Conservation (phyloP, 2,329 filamentous ascomycete species). For the Fragosphaeria purpurea region DNA sequence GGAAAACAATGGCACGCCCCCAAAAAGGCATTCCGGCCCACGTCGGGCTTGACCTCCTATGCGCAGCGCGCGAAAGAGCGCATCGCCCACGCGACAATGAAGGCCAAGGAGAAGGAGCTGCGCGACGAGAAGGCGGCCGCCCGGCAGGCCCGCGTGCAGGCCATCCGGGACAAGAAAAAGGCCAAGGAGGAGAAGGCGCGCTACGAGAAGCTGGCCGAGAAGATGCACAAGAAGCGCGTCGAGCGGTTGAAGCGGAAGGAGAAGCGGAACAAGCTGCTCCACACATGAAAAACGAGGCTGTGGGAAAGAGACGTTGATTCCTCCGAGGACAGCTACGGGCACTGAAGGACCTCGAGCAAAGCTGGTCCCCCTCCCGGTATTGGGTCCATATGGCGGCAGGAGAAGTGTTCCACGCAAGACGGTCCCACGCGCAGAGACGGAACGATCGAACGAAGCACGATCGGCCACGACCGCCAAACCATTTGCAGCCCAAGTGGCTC, state of each 20-base stretch:
- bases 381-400: no score
- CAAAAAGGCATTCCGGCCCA: conserved; percentile 79
- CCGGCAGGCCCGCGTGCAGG: conserved; percentile 59
- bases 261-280: conserved; percentile 83
- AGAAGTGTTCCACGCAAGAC: no score
- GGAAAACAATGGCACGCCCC: conserved; percentile 90
- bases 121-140: conserved; percentile 88
- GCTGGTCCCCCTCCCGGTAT: no score
- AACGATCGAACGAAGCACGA: no score
- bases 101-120: conserved; percentile 90
- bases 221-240: conserved; percentile 94
- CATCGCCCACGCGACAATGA: conserved; percentile 62
- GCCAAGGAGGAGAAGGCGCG: conserved; percentile 89
- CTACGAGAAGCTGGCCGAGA: conserved; percentile 89
- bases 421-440: no score
- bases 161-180: conserved; percentile 73
- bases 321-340: no score
- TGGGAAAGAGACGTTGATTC: no score
- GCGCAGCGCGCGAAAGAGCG: conserved; percentile 65
- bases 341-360: no score
- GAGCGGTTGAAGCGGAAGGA: conserved; percentile 90
- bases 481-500: no score
- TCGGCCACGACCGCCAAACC: no score
- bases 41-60: conserved; percentile 66
- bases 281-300: no score